Evolutionary conservation across 192 early-diverging fungal species (phyloP).

Genomic region (Funneliformis geosporum): DNA sequence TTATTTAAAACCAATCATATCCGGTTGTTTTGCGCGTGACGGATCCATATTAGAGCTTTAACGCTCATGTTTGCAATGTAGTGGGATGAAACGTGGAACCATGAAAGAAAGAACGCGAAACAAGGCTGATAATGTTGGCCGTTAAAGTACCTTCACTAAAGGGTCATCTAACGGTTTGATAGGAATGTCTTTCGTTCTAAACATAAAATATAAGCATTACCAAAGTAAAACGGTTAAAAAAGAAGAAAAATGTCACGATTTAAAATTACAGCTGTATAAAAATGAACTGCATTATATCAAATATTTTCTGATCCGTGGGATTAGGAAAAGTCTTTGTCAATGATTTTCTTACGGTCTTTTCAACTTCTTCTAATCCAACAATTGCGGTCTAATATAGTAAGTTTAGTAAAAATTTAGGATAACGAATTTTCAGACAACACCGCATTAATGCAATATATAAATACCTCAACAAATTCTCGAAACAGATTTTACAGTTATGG

Average conservation of each 20-base stretch:
- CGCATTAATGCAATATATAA: too few relatives aligned
- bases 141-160: slow-evolving; percentile 24
- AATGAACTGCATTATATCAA: background rate
- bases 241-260: too few relatives aligned
- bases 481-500: too few relatives aligned
- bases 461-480: too few relatives aligned
- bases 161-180: slow-evolving; percentile 16
- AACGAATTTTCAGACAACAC: too few relatives aligned
- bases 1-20: slow-evolving; percentile 29
- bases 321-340: slow-evolving; percentile 22
- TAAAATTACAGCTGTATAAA: slow-evolving; percentile 20
- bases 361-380: background rate
- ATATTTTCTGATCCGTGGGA: background rate
- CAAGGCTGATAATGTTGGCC: slow-evolving; percentile 13
- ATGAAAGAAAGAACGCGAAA: slow-evolving; percentile 26
- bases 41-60: slow-evolving; percentile 9
- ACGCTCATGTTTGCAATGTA: slow-evolving; percentile 22
- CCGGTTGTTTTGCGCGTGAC: slow-evolving; percentile 26
- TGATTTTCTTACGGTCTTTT: background rate
- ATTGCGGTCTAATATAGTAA: background rate
- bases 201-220: too few relatives aligned
- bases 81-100: slow-evolving; percentile 12
- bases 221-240: too few relatives aligned
- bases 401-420: too few relatives aligned
- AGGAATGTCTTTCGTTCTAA: slow-evolving; percentile 18